phyloP scores from a whole-genome alignment of 257 asterid genomes.

The Nicotiana attenuata region DNA sequence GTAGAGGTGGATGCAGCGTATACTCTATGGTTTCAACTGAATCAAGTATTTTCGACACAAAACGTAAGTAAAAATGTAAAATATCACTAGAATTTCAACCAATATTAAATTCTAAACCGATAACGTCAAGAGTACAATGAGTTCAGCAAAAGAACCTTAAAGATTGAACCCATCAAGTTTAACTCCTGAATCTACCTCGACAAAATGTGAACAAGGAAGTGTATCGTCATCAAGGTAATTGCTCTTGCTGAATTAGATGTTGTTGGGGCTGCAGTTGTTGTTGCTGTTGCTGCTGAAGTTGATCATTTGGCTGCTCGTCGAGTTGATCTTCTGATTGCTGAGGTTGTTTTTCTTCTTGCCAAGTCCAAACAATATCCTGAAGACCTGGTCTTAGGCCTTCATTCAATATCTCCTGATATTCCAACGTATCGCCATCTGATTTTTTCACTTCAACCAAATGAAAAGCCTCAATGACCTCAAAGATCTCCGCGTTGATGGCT shows the following conservation, averaged over 20 bases:
- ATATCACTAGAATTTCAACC: no score
- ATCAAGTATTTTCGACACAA: no score
- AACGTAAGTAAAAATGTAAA: no score
- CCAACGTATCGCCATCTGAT: slow-evolving; percentile 70
- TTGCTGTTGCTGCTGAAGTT: not conserved
- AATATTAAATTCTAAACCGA: no score
- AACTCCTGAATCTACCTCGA: no score
- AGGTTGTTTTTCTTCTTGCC: slow-evolving; percentile 52
- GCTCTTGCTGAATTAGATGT: slow-evolving; percentile 33
- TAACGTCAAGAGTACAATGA: no score
- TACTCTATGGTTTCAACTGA: no score
- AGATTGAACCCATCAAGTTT: no score
- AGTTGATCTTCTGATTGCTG: not conserved
- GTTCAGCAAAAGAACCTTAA: no score
- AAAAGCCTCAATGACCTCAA: slow-evolving; percentile 52
- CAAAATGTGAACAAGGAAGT: not conserved
- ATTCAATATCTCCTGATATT: slow-evolving; percentile 49
- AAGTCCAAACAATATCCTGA: slow-evolving; percentile 72
- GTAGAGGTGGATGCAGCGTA: no score
- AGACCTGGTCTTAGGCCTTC: slow-evolving; percentile 75
- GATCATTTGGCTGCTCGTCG: not conserved
- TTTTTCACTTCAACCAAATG: slow-evolving; percentile 75
- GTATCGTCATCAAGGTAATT: slow-evolving; percentile 34
- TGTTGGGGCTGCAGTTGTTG: slow-evolving; percentile 10
- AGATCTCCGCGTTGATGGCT: slow-evolving; percentile 71